Percentiles rank a stretch among this genome's conserved stretches.
These are phyloP conservation scores for Scalesia atractyloides DNA, from an alignment of 129 eudicot species.

Conservation along the genomic window DNA sequence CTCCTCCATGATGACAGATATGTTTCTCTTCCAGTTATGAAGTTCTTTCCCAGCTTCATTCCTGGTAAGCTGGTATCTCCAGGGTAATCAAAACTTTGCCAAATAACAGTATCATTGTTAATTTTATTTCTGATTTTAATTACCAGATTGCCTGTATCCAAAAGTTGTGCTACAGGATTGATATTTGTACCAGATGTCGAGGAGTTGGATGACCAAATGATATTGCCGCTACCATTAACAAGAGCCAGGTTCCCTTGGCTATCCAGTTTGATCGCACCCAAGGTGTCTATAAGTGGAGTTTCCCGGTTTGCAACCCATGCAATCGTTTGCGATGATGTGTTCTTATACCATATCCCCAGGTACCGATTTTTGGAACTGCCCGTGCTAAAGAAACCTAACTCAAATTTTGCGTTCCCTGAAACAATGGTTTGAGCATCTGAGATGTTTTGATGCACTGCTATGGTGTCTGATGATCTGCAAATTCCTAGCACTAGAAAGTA, in stretches of 20 bases:
- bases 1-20: conserved; percentile 27
- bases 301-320: conserved; percentile 33
- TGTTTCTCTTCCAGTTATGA: conserved; percentile 16
- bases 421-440: conserved; percentile 37
- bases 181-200: not conserved
- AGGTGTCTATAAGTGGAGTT: conserved; percentile 10
- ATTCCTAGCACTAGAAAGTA: conserved; percentile 6
- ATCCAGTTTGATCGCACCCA: conserved; percentile 17
- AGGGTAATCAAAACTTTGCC: conserved; percentile 22
- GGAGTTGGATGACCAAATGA: conserved; percentile 36
- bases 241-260: conserved; percentile 23
- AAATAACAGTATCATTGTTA: not conserved
- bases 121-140: not conserved
- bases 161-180: conserved; percentile 22
- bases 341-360: conserved; percentile 27
- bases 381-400: conserved; percentile 43
- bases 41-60: conserved; percentile 11
- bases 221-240: conserved; percentile 3
- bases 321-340: conserved; percentile 11
- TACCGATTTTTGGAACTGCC: conserved; percentile 27
- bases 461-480: conserved; percentile 24
- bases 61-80: conserved; percentile 20
- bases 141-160: conserved; percentile 35
- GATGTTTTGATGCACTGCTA: conserved; percentile 18
- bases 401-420: conserved; percentile 22